These are phyloP conservation scores for Scutellaria galericulata DNA, from an alignment of 257 asterid genomes.

Conservation along the genomic window DNA sequence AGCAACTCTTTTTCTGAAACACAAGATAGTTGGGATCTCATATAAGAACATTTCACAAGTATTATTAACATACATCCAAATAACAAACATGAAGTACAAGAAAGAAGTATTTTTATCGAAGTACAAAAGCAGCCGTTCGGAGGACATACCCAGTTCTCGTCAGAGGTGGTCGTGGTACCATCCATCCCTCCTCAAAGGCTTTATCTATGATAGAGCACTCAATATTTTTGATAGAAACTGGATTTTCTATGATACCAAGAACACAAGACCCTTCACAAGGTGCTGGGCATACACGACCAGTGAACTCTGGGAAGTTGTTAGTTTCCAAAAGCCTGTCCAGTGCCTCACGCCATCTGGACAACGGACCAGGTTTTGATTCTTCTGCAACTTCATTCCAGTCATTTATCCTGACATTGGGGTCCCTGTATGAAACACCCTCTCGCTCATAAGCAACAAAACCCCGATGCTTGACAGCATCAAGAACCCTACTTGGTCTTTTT, in stretches of 20 bases:
- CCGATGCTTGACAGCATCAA: constrained; percentile 79
- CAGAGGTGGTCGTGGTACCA: no score
- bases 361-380: no score
- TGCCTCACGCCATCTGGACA: no score
- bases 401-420: no score
- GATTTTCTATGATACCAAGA: constrained; percentile 91
- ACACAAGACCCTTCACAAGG: constrained; percentile 99
- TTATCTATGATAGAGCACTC: not conserved
- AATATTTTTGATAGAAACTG: not conserved
- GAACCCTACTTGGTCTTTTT: constrained; percentile 73
- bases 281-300: constrained; percentile 99
- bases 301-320: constrained; percentile 63
- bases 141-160: no score
- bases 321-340: constrained; percentile 75
- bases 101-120: no score
- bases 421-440: constrained; percentile 82
- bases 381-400: no score
- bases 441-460: constrained; percentile 96
- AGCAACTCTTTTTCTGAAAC: constrained; percentile 83
- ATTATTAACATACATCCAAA: not conserved
- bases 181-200: no score
- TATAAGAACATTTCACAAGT: not conserved
- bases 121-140: no score
- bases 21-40: not conserved
- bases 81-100: no score